A percentile compares a stretch with the other conserved stretches of the same genome.
Evolutionary conservation across 495 filamentous ascomycete species (phyloP).

Genomic region (Parathielavia appendiculata): DNA sequence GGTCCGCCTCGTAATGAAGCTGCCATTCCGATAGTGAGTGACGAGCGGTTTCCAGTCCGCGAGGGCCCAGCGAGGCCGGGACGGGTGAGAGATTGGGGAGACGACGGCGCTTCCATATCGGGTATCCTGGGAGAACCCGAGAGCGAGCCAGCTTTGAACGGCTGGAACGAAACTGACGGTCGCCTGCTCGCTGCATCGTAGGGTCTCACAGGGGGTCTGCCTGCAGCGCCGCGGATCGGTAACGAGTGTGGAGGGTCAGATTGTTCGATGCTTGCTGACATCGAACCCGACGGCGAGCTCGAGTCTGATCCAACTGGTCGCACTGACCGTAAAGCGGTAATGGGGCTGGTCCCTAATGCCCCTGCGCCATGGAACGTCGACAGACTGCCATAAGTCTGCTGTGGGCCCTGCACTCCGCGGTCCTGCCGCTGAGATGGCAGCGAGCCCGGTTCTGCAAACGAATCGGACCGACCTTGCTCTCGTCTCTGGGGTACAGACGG

Average conservation of each 20-base stretch:
- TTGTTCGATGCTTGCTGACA: constrained; percentile 48
- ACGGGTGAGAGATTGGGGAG: constrained; percentile 55
- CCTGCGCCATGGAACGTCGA: constrained; percentile 88
- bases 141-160: constrained; percentile 91
- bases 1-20: constrained; percentile 55
- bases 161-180: constrained; percentile 84
- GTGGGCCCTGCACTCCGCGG: constrained; percentile 54
- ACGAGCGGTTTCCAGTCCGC: constrained; percentile 64
- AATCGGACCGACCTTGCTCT: constrained; percentile 34
- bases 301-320: constrained; percentile 51
- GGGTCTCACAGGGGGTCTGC: constrained; percentile 45
- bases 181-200: constrained; percentile 43
- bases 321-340: constrained; percentile 74
- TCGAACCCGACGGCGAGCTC: constrained; percentile 59
- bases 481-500: constrained; percentile 53
- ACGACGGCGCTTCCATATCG: constrained; percentile 45
- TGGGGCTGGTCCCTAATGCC: constrained; percentile 71
- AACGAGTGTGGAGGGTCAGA: constrained; percentile 41
- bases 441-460: constrained; percentile 63
- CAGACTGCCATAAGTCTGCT: constrained; percentile 84
- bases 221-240: constrained; percentile 35
- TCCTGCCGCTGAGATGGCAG: constrained; percentile 52
- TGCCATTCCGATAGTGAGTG: constrained; percentile 60
- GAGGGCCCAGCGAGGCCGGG: constrained; percentile 48
- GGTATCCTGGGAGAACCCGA: constrained; percentile 69